A percentile compares a stretch with the other conserved stretches of the same genome.
Evolutionary conservation across 2,329 filamentous ascomycete species (phyloP).

Genomic region (Monilinia vaccinii-corymbosi): DNA sequence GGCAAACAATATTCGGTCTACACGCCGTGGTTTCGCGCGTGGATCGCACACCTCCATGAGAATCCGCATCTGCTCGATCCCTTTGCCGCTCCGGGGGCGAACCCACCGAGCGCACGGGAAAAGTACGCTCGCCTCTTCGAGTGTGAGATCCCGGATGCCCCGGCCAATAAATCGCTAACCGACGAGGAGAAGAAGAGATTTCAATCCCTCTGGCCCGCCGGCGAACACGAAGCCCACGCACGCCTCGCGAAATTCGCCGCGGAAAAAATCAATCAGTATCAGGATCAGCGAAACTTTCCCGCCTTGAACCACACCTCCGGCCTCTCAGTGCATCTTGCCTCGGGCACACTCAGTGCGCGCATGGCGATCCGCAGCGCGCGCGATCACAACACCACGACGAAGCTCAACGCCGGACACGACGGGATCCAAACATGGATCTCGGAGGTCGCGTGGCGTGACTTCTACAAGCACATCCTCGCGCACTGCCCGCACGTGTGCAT

Average conservation of each 20-base stretch:
- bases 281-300: conserved; percentile 57
- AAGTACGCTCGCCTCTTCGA: conserved; percentile 50
- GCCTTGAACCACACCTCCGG: conserved; percentile 53
- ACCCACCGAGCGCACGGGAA: conserved; percentile 37
- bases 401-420: conserved; percentile 55
- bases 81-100: conserved; percentile 47
- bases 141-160: conserved; percentile 49
- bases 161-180: conserved; percentile 52
- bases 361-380: conserved; percentile 57
- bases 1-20: conserved; percentile 82
- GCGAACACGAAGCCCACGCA: conserved; percentile 60
- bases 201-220: conserved; percentile 58
- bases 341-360: conserved; percentile 57
- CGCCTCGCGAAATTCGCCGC: conserved; percentile 60
- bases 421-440: conserved; percentile 69
- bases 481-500: conserved; percentile 80
- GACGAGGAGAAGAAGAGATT: conserved; percentile 50
- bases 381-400: conserved; percentile 51
- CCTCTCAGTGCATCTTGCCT: conserved; percentile 64
- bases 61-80: conserved; percentile 59
- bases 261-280: conserved; percentile 53
- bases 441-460: conserved; percentile 80
- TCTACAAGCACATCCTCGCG: conserved; percentile 78
- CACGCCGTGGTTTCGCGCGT: conserved; percentile 69
- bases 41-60: conserved; percentile 63